Conservation (phyloP, 2,329 filamentous ascomycete species). For the Pseudopithomyces maydicus region DNA sequence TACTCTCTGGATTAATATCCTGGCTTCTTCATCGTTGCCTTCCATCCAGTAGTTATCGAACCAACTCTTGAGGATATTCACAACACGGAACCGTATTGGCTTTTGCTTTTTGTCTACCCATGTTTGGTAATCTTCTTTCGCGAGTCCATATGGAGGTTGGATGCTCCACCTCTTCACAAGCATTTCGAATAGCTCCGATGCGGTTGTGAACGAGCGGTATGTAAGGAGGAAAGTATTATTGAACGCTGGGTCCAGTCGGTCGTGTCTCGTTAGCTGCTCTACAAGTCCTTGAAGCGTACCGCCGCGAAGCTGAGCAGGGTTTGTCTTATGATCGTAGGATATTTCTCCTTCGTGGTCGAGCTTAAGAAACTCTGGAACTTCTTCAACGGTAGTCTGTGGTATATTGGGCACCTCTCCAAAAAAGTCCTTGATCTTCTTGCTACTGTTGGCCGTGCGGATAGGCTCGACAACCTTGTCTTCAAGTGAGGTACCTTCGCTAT, state of each 20-base stretch:
- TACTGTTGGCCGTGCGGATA: constrained; percentile 46
- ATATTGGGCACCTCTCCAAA: constrained; percentile 59
- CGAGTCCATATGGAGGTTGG: constrained; percentile 84
- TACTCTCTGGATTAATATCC: constrained; percentile 83
- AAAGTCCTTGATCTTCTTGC: constrained; percentile 56
- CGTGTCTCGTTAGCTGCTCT: constrained; percentile 93
- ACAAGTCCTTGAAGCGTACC: constrained; percentile 88
- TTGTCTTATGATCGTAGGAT: constrained; percentile 83
- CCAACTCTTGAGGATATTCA: constrained; percentile 98
- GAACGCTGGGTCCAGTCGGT: constrained; percentile 92
- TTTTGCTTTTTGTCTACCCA: constrained; percentile 97
- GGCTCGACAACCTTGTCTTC: constrained; percentile 42
- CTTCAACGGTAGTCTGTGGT: constrained; percentile 62
- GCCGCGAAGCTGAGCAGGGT: constrained; percentile 78
- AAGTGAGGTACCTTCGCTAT: constrained; percentile 59
- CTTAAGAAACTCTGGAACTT: constrained; percentile 80
- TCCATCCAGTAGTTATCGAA: constrained; percentile 99
- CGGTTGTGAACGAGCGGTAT: constrained; percentile 92
- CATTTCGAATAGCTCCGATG: constrained; percentile 88
- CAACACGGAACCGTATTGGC: constrained; percentile 90
- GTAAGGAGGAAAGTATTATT: constrained; percentile 98
- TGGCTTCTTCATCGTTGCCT: constrained; percentile 80
- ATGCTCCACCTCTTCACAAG: constrained; percentile 90
- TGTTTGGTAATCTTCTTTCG: constrained; percentile 74
- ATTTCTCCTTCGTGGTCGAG: constrained; percentile 90